Conservation (phyloP, 768 basidiomycete genomes). For the Mycena floridula region DNA sequence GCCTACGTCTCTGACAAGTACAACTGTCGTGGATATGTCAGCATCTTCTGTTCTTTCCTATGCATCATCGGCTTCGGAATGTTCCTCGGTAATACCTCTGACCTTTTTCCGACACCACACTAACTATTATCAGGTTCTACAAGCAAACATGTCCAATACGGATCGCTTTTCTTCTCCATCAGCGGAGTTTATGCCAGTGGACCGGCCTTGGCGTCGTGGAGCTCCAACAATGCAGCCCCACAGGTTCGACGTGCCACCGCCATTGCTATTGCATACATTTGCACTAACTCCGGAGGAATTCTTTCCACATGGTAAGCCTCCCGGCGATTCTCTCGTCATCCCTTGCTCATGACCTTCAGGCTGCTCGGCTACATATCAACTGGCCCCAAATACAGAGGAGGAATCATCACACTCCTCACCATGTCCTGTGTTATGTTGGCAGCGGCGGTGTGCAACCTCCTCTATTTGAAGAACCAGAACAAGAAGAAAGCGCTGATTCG, state of each 20-base stretch:
- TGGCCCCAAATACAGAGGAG: slow-evolving; percentile 48
- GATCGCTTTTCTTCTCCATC: slow-evolving; percentile 27
- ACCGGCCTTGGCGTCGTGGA: slow-evolving; percentile 30
- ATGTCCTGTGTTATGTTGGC: slow-evolving; percentile 34
- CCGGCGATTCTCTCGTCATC: too few relatives aligned
- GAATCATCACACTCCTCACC: slow-evolving; percentile 34
- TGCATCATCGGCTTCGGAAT: slow-evolving; percentile 47
- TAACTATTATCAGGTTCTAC: slow-evolving; percentile 8
- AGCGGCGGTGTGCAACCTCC: slow-evolving; percentile 29
- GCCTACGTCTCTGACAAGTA: slow-evolving; percentile 50
- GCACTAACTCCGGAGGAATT: slow-evolving; percentile 17
- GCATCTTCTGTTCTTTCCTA: slow-evolving; percentile 37
- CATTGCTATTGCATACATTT: slow-evolving; percentile 24
- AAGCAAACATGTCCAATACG: slow-evolving; percentile 22
- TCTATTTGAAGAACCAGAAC: slow-evolving; percentile 38
- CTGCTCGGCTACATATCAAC: slow-evolving; percentile 58
- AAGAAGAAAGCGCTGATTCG: slow-evolving; percentile 32
- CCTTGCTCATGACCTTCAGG: slow-evolving; percentile 52
- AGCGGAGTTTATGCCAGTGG: slow-evolving; percentile 25
- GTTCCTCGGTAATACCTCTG: slow-evolving; percentile 39
- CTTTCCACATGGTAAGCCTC: not conserved
- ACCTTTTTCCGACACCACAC: not conserved
- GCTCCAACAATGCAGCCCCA: slow-evolving; percentile 32
- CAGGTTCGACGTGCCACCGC: slow-evolving; percentile 30
- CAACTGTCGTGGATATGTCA: slow-evolving; percentile 40